Base-by-base conservation (phyloP, 176 grass and related monocot species). In the Oryza glaberrima region DNA sequence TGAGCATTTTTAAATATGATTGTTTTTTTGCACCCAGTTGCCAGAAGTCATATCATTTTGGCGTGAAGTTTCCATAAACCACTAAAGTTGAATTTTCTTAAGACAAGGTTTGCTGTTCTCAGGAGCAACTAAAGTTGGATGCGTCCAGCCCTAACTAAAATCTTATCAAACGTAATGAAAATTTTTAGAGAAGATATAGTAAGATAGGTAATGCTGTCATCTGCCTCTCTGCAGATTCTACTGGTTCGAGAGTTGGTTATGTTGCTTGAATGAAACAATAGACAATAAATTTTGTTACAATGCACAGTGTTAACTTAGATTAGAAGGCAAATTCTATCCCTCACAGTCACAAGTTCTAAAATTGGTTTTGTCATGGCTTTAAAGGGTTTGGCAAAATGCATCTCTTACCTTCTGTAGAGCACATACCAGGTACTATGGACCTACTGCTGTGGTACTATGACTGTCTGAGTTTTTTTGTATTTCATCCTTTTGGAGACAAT, bases 371-470 rank as follows among this genome's bases (percentile, higher is more conserved):
- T 52, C 20, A 5, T 64, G 73, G 41, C 51, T 28, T 64, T 12
- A 69, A 77, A 76, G 6, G 14, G 26, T 81, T 63, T 47, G 14
- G 45, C 8, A 63, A 60, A 63, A n/a, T 52, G 41, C 67, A 70
- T 64, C 6, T 40, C 22, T 44, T 68, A 4, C 23, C 65, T 7
- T 47, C 14, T 58, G 79, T 49, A 20, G 40, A 61, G 16, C 23
- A 71, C 19, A 45, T 47, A 9, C 40, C 40, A 40, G 38, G 6
- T 7, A 41, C 7, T 41, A 41, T 41, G 40, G 40, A 40, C 38
- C 38, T 40, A 40, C 38, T 40, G 38, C 6, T 6, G 38, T 40
- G 38, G 38, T 40, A 40, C 40, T 41, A 41, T 41, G 40, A 41
- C 7, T 41, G 40, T 41, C 40, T 40, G 38, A 40, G 6, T 40